A percentile compares a stretch with the other conserved stretches of the same genome.
phyloP scores from a whole-genome alignment of 2,329 filamentous ascomycete genomes.

The Aspergillus novoparasiticus region DNA sequence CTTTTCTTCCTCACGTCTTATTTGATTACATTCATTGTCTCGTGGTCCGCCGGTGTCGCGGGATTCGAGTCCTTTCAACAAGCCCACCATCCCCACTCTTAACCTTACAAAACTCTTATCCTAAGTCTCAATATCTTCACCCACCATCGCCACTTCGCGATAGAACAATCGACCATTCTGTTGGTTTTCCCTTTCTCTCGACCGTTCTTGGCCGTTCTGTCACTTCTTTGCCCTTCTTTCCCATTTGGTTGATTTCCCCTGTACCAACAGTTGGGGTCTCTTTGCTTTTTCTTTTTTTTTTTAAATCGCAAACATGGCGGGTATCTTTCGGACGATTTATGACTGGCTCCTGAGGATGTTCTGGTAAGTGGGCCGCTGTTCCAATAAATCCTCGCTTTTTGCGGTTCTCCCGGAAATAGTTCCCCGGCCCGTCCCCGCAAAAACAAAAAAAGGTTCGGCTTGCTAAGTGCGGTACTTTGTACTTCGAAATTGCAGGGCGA shows the following conservation, averaged over 20 bases:
- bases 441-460: conserved; percentile 23
- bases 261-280: background rate
- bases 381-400: conserved; percentile 22
- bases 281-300: conserved; percentile 12
- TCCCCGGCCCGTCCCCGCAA: conserved; percentile 39
- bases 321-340: conserved; percentile 91
- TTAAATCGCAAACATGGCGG: conserved; percentile 67
- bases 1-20: conserved; percentile 10
- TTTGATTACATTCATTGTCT: conserved; percentile 21
- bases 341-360: conserved; percentile 98
- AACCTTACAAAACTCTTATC: conserved; percentile 23
- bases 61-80: conserved; percentile 19
- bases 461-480: conserved; percentile 22
- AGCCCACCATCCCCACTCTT: conserved; percentile 23
- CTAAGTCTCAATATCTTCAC: conserved; percentile 21
- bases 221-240: background rate
- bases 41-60: conserved; percentile 14
- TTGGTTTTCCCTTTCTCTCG: conserved; percentile 4
- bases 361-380: conserved; percentile 67
- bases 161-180: conserved; percentile 10
- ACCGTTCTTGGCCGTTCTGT: background rate
- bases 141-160: conserved; percentile 13
- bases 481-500: conserved; percentile 67
- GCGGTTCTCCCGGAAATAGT: conserved; percentile 28
- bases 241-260: background rate